These are phyloP conservation scores for Silene uniflora DNA, from an alignment of 148 eudicot species.

Conservation along the genomic window DNA sequence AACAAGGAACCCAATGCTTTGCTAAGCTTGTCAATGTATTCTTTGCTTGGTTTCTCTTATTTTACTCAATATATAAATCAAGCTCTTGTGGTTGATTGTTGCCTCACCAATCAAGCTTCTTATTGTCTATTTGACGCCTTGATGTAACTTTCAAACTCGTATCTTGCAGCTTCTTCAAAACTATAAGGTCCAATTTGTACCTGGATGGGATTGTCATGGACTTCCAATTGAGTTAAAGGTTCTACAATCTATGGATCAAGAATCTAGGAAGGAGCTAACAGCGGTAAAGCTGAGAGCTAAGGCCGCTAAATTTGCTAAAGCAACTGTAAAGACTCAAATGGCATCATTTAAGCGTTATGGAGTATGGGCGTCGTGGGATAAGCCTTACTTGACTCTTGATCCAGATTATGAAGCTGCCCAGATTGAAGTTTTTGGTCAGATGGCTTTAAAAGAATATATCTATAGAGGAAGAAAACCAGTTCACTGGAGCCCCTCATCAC, in stretches of 20 bases:
- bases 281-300: conserved; percentile 84
- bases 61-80: neutral
- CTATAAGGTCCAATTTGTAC: conserved; percentile 68
- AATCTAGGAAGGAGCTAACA: conserved; percentile 84
- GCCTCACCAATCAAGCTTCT: neutral
- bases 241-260: conserved; percentile 82
- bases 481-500: conserved; percentile 98
- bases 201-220: conserved; percentile 99
- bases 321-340: conserved; percentile 88
- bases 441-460: conserved; percentile 84
- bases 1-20: neutral
- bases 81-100: neutral
- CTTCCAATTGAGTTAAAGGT: conserved; percentile 97
- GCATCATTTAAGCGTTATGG: conserved; percentile 92
- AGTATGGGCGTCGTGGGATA: conserved; percentile 93
- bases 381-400: conserved; percentile 84
- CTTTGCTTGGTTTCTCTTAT: neutral
- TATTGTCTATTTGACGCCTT: neutral
- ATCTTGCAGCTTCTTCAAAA: conserved; percentile 91
- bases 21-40: neutral
- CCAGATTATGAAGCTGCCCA: conserved; percentile 97
- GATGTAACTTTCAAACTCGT: conserved; percentile 1
- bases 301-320: conserved; percentile 93
- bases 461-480: conserved; percentile 97
- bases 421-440: conserved; percentile 95